Conservation (phyloP, 345 rosid species). For the Pelargonium nanum region DNA sequence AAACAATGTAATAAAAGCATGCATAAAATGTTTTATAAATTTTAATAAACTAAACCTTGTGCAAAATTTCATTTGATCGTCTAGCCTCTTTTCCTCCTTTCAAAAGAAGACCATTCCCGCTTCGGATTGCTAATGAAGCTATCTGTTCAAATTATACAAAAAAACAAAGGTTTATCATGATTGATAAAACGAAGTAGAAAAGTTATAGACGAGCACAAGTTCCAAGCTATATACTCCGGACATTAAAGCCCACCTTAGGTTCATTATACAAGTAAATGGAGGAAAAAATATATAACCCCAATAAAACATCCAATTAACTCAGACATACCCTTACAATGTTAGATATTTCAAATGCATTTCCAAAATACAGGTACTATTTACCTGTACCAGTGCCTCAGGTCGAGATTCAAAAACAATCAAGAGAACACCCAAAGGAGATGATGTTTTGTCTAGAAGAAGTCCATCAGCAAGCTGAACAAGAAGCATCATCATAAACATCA, state of each 20-base stretch:
- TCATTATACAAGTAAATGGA: too few species aligned
- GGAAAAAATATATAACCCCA: too few species aligned
- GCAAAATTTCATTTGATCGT: slow-evolving; percentile 85
- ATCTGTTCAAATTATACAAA: slow-evolving; percentile 43
- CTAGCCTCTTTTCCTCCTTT: slow-evolving; percentile 98
- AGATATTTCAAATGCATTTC: too few species aligned
- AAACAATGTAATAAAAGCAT: not conserved
- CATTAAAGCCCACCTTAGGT: too few species aligned
- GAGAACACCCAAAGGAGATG: slow-evolving; percentile 93
- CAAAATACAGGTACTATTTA: too few species aligned
- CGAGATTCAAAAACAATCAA: slow-evolving; percentile 93
- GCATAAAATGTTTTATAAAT: not conserved
- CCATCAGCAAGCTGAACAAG: slow-evolving; percentile 81
- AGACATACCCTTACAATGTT: too few species aligned
- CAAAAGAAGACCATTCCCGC: slow-evolving; percentile 88
- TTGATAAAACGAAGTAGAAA: not conserved
- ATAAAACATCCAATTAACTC: too few species aligned
- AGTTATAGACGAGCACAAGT: not conserved
- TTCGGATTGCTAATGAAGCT: slow-evolving; percentile 87
- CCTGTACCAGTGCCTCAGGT: slow-evolving; percentile 98
- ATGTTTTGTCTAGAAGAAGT: slow-evolving; percentile 84
- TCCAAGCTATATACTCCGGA: too few species aligned
- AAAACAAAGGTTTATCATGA: slow-evolving; percentile 3
- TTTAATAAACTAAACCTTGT: slow-evolving; percentile 42
- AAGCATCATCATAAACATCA: slow-evolving; percentile 13